Evolutionary conservation across 768 basidiomycete species (phyloP), one percentile per base, ranked within the genome.

Genomic region (Phallus indusiatus): DNA sequence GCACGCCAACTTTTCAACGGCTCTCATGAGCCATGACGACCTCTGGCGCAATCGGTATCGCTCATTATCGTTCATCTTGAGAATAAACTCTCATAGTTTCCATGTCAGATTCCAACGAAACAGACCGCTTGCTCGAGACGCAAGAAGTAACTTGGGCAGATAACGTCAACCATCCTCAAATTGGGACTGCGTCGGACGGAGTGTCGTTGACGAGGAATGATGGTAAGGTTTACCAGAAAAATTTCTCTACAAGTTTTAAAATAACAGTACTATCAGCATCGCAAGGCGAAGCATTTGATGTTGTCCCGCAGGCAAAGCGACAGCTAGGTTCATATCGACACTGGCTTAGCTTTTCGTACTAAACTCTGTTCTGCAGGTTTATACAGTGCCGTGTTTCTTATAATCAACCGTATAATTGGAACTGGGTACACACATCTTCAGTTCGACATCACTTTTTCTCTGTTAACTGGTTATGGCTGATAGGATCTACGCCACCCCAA

Each of bases 401-500:
- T 57, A 8, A 11, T 51, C 46, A 57, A 57, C 24, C 35, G 55
- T 17, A 57, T 57, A 12, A 49, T 57, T 1, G 55, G 55, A 16
- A 57, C 46, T 22, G 55, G 55, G 54, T 55, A 46, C 20, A 21
- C 16, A 9, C 16, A 55, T 33, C 14, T 47, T 24, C 9, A 55
- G 37, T 21, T n/a, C 54, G 9, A 5, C 8, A n/a, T 35, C 4
- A 8, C 18, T 18, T 18, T 48, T 48, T 48, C n/a, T 8, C 10
- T 9, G 4, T 22, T 22, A 51, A 12, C 21, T 20, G 21, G 47
- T 48, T 48, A n/a, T 48, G 47, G 28, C 7, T 28, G 2, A 28
- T n/a, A 55, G 54, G 1, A 60, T 60, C 22, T 60, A 53, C 42
- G 59, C 59, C 1, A 60, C 59, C 1, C 59, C 59, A 2, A 46